Evolutionary conservation across 2,329 filamentous ascomycete species (phyloP).

Genomic region (Coniochaeta sp.): DNA sequence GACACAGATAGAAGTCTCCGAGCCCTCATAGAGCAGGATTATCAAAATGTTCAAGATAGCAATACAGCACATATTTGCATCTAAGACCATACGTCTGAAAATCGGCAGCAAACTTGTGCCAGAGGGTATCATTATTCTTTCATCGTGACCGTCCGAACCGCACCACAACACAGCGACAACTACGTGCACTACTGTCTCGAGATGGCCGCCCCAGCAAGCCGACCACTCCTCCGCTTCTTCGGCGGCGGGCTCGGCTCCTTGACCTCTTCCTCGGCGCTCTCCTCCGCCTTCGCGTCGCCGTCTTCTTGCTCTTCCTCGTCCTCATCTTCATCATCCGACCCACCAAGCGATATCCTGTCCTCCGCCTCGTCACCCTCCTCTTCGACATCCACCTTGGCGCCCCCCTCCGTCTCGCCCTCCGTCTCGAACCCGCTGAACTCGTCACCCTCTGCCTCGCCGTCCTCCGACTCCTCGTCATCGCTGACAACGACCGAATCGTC

Average conservation of each 20-base stretch:
- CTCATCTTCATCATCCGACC: slow-evolving; percentile 21
- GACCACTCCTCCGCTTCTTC: not conserved
- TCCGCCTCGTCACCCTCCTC: not conserved
- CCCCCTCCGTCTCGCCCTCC: slow-evolving; percentile 25
- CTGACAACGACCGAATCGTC: slow-evolving; percentile 14
- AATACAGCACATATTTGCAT: not conserved
- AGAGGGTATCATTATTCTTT: slow-evolving; percentile 1
- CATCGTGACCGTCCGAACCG: not conserved
- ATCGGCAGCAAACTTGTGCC: not conserved
- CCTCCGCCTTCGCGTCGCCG: slow-evolving; percentile 6
- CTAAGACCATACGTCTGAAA: too few relatives aligned
- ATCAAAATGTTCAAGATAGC: too few relatives aligned
- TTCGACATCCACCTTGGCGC: not conserved
- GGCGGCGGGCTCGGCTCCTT: not conserved
- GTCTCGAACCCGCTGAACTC: slow-evolving; percentile 43
- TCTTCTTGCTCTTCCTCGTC: slow-evolving; percentile 22
- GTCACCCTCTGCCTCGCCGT: slow-evolving; percentile 18
- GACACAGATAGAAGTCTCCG: too few relatives aligned
- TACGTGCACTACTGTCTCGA: not conserved
- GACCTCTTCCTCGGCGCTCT: not conserved
- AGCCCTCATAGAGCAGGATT: too few relatives aligned
- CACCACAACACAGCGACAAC: too few relatives aligned
- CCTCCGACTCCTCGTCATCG: slow-evolving; percentile 21
- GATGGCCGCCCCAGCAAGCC: not conserved
- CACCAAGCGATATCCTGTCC: slow-evolving; percentile 4